A percentile compares a stretch with the other conserved stretches of the same genome.
phyloP scores from a whole-genome alignment of 202 grass and related monocot species.

The Cymbopogon flexuosus region DNA sequence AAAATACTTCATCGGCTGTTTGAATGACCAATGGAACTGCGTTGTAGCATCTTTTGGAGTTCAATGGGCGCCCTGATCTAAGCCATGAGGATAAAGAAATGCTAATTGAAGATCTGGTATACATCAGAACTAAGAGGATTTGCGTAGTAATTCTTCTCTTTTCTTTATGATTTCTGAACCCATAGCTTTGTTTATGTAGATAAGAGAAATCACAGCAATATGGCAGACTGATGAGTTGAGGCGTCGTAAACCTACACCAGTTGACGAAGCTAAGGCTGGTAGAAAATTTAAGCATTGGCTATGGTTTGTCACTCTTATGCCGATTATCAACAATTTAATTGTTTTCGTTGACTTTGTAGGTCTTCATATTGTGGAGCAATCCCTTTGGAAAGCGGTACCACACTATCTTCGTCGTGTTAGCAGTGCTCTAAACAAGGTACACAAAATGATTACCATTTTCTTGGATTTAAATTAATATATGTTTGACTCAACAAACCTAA shows the following conservation, averaged over 20 bases:
- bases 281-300: conserved; percentile 8
- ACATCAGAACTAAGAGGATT: conserved; percentile 13
- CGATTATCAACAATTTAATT: conserved; percentile 1
- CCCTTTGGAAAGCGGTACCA: conserved; percentile 89
- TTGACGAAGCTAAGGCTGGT: conserved; percentile 95
- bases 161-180: neutral
- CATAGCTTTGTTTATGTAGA: conserved; percentile 33
- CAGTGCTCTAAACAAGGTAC: conserved; percentile 86
- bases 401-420: conserved; percentile 94
- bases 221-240: conserved; percentile 97
- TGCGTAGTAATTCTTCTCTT: neutral
- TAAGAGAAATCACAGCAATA: conserved; percentile 83
- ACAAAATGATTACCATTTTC: neutral
- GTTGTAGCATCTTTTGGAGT: conserved; percentile 80
- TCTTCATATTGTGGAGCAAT: conserved; percentile 94
- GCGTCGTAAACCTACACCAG: conserved; percentile 91
- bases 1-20: neutral
- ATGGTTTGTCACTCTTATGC: conserved; percentile 13
- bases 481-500: conserved; percentile 10
- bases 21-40: conserved; percentile 5
- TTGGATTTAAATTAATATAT: neutral
- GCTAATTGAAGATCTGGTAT: conserved; percentile 89
- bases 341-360: conserved; percentile 32
- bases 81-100: conserved; percentile 87
- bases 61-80: conserved; percentile 84